Evolutionary conservation across 1,284 basidiomycete genomes (phyloP).

Genomic region (Marasmius sp.): DNA sequence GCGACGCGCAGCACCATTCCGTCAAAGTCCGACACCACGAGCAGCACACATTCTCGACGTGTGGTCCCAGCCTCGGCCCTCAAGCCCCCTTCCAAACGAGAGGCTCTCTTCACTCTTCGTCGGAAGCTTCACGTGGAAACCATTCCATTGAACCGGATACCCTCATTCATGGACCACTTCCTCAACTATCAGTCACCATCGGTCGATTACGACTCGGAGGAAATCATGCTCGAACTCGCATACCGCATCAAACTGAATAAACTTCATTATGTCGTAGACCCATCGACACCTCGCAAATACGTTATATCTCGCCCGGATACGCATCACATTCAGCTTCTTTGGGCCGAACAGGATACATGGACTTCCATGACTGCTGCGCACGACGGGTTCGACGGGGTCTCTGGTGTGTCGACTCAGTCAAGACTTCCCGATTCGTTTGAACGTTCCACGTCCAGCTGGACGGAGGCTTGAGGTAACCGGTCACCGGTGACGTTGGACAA

Average conservation of each 20-base stretch:
- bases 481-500: background rate
- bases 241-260: conserved; percentile 12
- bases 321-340: conserved; percentile 14
- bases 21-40: background rate
- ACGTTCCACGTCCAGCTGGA: conserved; percentile 44
- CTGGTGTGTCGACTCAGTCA: conserved; percentile 5
- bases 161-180: conserved; percentile 39
- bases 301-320: background rate
- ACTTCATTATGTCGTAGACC: conserved; percentile 10
- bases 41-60: background rate
- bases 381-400: conserved; percentile 6
- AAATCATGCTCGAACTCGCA: conserved; percentile 21
- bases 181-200: conserved; percentile 31
- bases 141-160: conserved; percentile 11
- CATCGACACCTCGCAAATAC: conserved; percentile 15
- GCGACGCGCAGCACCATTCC: background rate
- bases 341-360: conserved; percentile 31
- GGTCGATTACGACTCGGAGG: conserved; percentile 22
- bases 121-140: background rate
- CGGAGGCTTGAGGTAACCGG: conserved; percentile 24
- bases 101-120: background rate
- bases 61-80: background rate
- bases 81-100: background rate
- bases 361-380: background rate
- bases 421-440: conserved; percentile 46